phyloP scores from a whole-genome alignment of 352 stramenopile species.

The Nothophytophthora sp. region DNA sequence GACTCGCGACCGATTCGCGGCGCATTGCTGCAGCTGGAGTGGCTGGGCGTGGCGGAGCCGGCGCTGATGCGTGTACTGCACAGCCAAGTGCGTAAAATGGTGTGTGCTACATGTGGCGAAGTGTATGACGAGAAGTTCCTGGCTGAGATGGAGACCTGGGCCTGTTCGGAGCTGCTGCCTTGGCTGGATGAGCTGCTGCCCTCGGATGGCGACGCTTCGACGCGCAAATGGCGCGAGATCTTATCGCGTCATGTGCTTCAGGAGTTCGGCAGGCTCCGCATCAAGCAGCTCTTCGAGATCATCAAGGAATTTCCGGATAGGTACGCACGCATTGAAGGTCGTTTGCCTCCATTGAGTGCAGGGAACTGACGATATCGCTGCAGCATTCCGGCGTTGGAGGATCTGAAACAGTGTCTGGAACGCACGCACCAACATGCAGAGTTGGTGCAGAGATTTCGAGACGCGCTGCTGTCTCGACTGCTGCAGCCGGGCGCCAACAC shows the following conservation, averaged over 20 bases:
- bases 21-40: conserved; percentile 57
- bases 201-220: conserved; percentile 10
- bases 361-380: neutral
- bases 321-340: conserved; percentile 11
- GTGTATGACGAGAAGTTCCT: conserved; percentile 53
- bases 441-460: conserved; percentile 78
- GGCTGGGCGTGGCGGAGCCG: conserved; percentile 48
- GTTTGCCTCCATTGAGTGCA: too few relatives aligned
- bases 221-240: conserved; percentile 43
- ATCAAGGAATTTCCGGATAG: conserved; percentile 97
- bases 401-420: conserved; percentile 75
- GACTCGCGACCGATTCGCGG: conserved; percentile 49
- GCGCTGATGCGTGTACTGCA: conserved; percentile 56
- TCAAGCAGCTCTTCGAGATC: conserved; percentile 96
- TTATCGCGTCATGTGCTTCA: conserved; percentile 54
- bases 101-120: conserved; percentile 48
- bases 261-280: conserved; percentile 78
- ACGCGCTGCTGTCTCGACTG: conserved; percentile 82
- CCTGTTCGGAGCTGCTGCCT: conserved; percentile 48
- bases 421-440: conserved; percentile 85
- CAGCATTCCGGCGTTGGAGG: conserved; percentile 67
- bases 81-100: conserved; percentile 54
- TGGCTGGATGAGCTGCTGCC: conserved; percentile 63
- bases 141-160: conserved; percentile 49
- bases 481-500: conserved; percentile 96